phyloP scores from a whole-genome alignment of 1,139 yeast genomes.

The Blastobotrys malaysiensis region DNA sequence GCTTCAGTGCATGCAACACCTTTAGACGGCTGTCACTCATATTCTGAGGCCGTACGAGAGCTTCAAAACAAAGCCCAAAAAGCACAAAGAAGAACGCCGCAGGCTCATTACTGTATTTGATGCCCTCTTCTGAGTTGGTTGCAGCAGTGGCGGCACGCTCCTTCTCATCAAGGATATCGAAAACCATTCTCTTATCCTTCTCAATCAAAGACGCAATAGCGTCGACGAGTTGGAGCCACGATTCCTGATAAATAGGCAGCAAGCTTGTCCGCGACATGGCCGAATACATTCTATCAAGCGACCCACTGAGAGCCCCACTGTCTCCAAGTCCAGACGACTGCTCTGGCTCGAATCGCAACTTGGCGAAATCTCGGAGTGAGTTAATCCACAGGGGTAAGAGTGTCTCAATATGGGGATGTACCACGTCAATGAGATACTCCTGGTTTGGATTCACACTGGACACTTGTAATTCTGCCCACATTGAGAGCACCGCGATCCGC shows the following conservation, averaged over 20 bases:
- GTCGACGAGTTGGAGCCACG: constrained; percentile 77
- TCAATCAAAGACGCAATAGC: constrained; percentile 68
- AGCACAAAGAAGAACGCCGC: constrained; percentile 74
- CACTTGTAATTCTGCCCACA: constrained; percentile 82
- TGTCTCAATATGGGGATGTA: constrained; percentile 53
- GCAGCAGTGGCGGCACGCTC: constrained; percentile 18
- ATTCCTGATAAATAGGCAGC: constrained; percentile 51
- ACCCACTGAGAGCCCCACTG: constrained; percentile 22
- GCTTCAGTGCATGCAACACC: constrained; percentile 50
- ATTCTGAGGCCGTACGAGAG: constrained; percentile 44
- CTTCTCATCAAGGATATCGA: constrained; percentile 40
- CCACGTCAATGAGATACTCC: constrained; percentile 40
- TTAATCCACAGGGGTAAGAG: constrained; percentile 78
- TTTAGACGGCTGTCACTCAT: constrained; percentile 33
- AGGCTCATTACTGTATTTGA: constrained; percentile 46
- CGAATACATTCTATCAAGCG: constrained; percentile 34
- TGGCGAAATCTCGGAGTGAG: constrained; percentile 67
- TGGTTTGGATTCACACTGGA: constrained; percentile 35
- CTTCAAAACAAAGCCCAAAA: constrained; percentile 80
- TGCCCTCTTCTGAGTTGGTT: constrained; percentile 20
- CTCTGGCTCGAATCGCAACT: constrained; percentile 57
- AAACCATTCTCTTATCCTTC: constrained; percentile 42
- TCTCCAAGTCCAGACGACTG: constrained; percentile 25
- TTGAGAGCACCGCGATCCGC: constrained; percentile 65
- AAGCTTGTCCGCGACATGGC: constrained; percentile 29